Evolutionary conservation across 2,329 filamentous ascomycete species (phyloP).

Genomic region (Beauveria medogensis): DNA sequence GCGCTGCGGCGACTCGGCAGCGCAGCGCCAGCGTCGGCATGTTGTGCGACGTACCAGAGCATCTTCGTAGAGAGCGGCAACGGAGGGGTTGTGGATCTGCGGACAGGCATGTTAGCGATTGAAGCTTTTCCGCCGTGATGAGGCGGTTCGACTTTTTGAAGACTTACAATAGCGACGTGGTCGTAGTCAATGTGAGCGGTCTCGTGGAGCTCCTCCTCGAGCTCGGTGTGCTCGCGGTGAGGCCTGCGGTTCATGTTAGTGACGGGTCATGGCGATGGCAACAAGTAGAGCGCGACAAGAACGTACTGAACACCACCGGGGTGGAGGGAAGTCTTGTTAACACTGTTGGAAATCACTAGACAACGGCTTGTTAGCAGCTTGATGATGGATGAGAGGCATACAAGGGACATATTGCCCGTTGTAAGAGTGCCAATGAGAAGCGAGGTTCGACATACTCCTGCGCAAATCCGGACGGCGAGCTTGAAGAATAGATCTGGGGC

Average conservation of each 20-base stretch:
- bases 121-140: neutral
- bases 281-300: slow-evolving; percentile 7
- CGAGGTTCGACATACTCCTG: slow-evolving; percentile 30
- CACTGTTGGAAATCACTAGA: slow-evolving; percentile 47
- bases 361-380: slow-evolving; percentile 14
- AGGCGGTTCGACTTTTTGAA: neutral
- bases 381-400: neutral
- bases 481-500: slow-evolving; percentile 31
- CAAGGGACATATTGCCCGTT: neutral
- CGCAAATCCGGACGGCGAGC: slow-evolving; percentile 29
- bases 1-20: neutral
- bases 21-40: neutral
- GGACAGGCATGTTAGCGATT: neutral
- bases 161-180: slow-evolving; percentile 86
- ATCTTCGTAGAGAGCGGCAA: slow-evolving; percentile 96
- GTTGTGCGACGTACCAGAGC: slow-evolving; percentile 50
- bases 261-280: slow-evolving; percentile 13
- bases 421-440: slow-evolving; percentile 5
- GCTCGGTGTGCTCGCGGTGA: slow-evolving; percentile 81
- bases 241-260: slow-evolving; percentile 48
- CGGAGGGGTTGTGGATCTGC: slow-evolving; percentile 81
- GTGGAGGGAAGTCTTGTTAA: slow-evolving; percentile 92
- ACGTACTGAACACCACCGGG: slow-evolving; percentile 84
- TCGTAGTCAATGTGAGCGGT: slow-evolving; percentile 99
- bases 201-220: slow-evolving; percentile 94